Conservation (phyloP, 495 filamentous ascomycete species). For the Neurospora sp. region DNA sequence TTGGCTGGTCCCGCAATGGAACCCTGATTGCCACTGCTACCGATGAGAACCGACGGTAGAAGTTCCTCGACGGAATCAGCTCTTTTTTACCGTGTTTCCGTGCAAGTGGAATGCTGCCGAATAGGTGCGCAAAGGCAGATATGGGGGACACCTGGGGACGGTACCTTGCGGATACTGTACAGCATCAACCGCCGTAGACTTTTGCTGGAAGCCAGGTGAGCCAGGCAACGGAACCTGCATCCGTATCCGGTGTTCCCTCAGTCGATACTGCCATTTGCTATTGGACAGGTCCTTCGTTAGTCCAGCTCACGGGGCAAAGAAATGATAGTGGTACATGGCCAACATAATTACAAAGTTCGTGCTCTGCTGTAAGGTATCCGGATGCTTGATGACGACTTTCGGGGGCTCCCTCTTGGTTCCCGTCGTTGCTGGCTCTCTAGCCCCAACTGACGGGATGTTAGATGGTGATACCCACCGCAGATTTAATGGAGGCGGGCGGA, state of each 20-base stretch:
- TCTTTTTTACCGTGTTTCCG: neutral
- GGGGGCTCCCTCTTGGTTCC: neutral
- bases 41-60: neutral
- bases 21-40: neutral
- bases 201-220: neutral
- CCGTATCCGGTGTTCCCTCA: neutral
- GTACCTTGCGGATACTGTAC: neutral
- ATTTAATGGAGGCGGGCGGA: neutral
- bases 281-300: neutral
- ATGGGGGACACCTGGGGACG: neutral
- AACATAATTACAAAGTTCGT: neutral
- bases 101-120: neutral
- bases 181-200: neutral
- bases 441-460: neutral
- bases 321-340: neutral
- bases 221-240: neutral
- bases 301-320: neutral
- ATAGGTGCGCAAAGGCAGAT: neutral
- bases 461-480: neutral
- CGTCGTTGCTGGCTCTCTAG: neutral
- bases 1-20: neutral
- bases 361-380: neutral
- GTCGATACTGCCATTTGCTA: neutral
- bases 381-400: neutral
- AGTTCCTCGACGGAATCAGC: neutral